Evolutionary conservation across 148 eudicot genomes (phyloP).

Genomic region (Cornus suecica): DNA sequence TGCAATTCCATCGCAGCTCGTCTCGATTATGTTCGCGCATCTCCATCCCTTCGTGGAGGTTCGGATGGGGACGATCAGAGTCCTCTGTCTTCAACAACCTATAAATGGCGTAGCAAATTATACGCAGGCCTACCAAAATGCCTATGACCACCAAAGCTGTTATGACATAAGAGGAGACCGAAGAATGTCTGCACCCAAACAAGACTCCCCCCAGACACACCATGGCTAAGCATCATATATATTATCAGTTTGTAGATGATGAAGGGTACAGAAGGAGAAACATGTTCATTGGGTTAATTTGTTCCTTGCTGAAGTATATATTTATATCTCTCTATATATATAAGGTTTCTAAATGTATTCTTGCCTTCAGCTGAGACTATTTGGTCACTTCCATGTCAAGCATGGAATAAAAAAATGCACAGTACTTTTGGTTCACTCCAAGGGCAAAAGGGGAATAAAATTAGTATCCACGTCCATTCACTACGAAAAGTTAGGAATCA

Average conservation of each 20-base stretch:
- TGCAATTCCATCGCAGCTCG: neutral
- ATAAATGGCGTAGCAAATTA: slow-evolving; percentile 16
- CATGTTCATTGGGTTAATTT: neutral
- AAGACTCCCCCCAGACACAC: slow-evolving; percentile 22
- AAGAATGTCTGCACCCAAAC: slow-evolving; percentile 22
- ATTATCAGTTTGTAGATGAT: neutral
- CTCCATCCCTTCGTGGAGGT: neutral
- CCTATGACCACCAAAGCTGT: slow-evolving; percentile 18
- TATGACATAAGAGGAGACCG: slow-evolving; percentile 8
- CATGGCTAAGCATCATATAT: slow-evolving; percentile 17
- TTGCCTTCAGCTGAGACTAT: neutral
- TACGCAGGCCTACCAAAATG: slow-evolving; percentile 10
- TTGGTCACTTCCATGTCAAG: neutral
- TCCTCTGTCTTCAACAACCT: slow-evolving; percentile 34
- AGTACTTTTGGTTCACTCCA: neutral
- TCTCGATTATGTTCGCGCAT: neutral
- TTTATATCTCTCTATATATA: too few relatives aligned
- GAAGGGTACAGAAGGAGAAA: neutral
- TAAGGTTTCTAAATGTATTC: neutral
- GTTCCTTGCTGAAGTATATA: neutral
- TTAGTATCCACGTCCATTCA: too few relatives aligned
- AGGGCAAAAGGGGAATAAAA: neutral
- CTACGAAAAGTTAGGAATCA: too few relatives aligned
- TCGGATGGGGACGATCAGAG: too few relatives aligned
- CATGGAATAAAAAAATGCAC: neutral